phyloP scores from a whole-genome alignment of 1,139 yeast genomes.

The Hansenula lynferdii region DNA sequence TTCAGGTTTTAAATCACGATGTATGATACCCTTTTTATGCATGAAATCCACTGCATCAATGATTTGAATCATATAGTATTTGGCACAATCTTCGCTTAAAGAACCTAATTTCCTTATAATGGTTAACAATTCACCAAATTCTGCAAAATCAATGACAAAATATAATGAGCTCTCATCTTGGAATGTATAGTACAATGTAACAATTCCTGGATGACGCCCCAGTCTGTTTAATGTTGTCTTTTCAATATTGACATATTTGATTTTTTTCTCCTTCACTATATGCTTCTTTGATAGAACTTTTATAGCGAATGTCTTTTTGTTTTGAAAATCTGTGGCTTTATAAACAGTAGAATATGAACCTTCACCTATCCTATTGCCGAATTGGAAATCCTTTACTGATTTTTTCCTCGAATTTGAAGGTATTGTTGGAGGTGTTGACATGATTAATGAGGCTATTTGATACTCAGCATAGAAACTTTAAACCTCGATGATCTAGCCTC shows the following conservation, averaged over 20 bases:
- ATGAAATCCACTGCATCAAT: conserved; percentile 63
- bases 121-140: conserved; percentile 85
- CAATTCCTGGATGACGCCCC: conserved; percentile 84
- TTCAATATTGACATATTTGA: conserved; percentile 94
- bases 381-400: conserved; percentile 79
- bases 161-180: conserved; percentile 87
- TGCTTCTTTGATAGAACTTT: conserved; percentile 91
- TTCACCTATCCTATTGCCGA: conserved; percentile 86
- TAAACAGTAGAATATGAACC: conserved; percentile 96
- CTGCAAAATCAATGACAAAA: conserved; percentile 89
- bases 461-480: too few relatives aligned
- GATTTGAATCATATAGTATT: conserved; percentile 63
- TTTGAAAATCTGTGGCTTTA: conserved; percentile 74
- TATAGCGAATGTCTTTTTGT: conserved; percentile 77
- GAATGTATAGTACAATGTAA: conserved; percentile 85
- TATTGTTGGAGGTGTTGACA: too few relatives aligned
- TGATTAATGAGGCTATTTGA: too few relatives aligned
- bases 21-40: conserved; percentile 76
- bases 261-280: conserved; percentile 90
- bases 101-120: conserved; percentile 76
- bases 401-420: conserved; percentile 38
- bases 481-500: too few relatives aligned
- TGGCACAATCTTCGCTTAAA: conserved; percentile 70
- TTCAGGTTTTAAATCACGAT: conserved; percentile 77
- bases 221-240: conserved; percentile 85